These are phyloP conservation scores for Purpureocillium takamizusanense DNA, from an alignment of 2,329 filamentous ascomycete species.

Conservation along the genomic window DNA sequence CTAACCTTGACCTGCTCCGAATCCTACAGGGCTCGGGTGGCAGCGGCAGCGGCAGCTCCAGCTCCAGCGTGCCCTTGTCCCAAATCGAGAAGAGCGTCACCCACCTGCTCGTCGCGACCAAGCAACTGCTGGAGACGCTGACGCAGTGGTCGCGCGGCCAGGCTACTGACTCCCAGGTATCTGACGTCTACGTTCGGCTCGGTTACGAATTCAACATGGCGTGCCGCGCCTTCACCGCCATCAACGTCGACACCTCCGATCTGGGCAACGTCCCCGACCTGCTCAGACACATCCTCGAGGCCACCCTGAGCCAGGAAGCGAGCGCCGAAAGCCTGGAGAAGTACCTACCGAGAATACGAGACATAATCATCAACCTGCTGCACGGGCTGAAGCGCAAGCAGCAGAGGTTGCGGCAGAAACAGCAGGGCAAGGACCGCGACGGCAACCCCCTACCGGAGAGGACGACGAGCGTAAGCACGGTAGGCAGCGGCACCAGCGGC, in stretches of 20 bases:
- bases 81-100: constrained; percentile 99
- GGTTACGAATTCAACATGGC: constrained; percentile 99
- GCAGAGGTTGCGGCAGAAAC: constrained; percentile 66
- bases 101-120: constrained; percentile 92
- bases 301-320: constrained; percentile 92
- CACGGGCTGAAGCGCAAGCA: constrained; percentile 97
- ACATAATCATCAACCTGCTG: constrained; percentile 96
- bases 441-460: constrained; percentile 34
- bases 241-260: constrained; percentile 91
- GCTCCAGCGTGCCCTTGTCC: constrained; percentile 67
- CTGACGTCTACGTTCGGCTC: constrained; percentile 92
- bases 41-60: constrained; percentile 39
- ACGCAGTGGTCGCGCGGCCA: constrained; percentile 94
- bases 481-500: constrained; percentile 45
- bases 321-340: constrained; percentile 88
- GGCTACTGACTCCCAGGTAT: constrained; percentile 89
- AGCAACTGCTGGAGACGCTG: constrained; percentile 92
- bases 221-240: constrained; percentile 90
- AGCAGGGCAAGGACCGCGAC: constrained; percentile 44
- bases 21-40: constrained; percentile 35
- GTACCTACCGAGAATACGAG: constrained; percentile 87
- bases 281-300: constrained; percentile 82
- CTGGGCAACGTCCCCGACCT: constrained; percentile 92
- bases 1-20: constrained; percentile 2
- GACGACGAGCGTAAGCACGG: constrained; percentile 50